Evolutionary conservation across 345 rosid genomes (phyloP).

Genomic region (Lepidium sativum): DNA sequence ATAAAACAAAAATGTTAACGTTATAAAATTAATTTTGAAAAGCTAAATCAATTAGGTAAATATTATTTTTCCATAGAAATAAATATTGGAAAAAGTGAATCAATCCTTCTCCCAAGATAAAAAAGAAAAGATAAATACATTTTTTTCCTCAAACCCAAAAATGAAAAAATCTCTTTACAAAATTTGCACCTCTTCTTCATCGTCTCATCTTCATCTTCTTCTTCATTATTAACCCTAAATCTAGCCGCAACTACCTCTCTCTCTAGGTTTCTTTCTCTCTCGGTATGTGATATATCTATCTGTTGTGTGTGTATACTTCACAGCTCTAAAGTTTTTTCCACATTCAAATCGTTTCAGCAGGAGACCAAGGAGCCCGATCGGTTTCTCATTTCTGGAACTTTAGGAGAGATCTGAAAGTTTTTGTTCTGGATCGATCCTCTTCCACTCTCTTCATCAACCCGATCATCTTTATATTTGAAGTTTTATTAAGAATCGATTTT

Average conservation of each 20-base stretch:
- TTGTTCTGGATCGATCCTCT: slow-evolving; percentile 26
- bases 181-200: slow-evolving; percentile 24
- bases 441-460: slow-evolving; percentile 24
- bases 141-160: too few relatives aligned
- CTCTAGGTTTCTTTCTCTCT: neutral
- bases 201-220: slow-evolving; percentile 21
- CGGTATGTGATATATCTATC: neutral
- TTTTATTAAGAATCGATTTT: slow-evolving; percentile 40
- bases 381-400: slow-evolving; percentile 10
- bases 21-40: neutral
- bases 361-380: slow-evolving; percentile 9
- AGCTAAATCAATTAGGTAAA: neutral
- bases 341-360: slow-evolving; percentile 11
- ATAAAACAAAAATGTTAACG: slow-evolving; percentile 7
- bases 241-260: slow-evolving; percentile 25
- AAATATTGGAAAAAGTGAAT: neutral
- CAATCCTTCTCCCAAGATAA: slow-evolving; percentile 11
- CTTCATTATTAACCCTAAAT: slow-evolving; percentile 26
- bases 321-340: neutral
- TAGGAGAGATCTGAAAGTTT: slow-evolving; percentile 22
- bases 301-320: neutral
- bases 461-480: slow-evolving; percentile 34
- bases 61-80: neutral
- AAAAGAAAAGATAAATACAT: neutral
- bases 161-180: slow-evolving; percentile 12